Evolutionary conservation across 2,329 filamentous ascomycete species (phyloP).

Genomic region (Rhynchosporium secalis): DNA sequence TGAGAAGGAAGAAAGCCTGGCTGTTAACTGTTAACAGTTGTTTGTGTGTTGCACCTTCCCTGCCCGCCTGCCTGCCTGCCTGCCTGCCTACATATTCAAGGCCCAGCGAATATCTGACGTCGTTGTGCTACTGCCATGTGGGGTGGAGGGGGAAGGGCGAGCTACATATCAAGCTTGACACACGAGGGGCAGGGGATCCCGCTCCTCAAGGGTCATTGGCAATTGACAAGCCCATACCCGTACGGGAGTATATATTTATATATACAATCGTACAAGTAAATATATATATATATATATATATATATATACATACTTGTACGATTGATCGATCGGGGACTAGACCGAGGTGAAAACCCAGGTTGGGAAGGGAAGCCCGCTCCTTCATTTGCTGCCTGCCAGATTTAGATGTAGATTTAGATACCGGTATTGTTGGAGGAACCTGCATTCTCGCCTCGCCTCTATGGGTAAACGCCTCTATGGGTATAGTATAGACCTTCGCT

Average conservation of each 20-base stretch:
- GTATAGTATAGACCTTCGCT: background rate
- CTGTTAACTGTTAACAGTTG: too few species aligned
- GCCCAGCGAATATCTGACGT: slow-evolving; percentile 5
- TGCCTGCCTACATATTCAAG: background rate
- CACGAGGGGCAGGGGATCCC: background rate
- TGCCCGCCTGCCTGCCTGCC: too few species aligned
- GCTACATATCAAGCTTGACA: background rate
- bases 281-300: too few species aligned
- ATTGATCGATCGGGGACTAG: background rate
- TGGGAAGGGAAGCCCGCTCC: background rate
- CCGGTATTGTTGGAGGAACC: background rate
- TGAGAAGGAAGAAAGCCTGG: too few species aligned
- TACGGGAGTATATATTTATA: too few species aligned
- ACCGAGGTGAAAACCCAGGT: slow-evolving; percentile 5
- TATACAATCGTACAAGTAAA: too few species aligned
- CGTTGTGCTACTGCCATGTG: background rate
- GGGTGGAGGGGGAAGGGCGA: background rate
- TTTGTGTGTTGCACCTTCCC: too few species aligned
- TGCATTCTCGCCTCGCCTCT: background rate
- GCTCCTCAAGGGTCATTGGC: too few species aligned
- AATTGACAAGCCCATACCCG: background rate
- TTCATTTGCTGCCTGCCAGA: too few species aligned
- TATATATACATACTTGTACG: background rate
- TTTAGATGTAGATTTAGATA: background rate
- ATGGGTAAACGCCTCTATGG: too few species aligned